A percentile compares a stretch with the other conserved stretches of the same genome.
These are phyloP conservation scores for Colletotrichum tanaceti DNA, from an alignment of 2,329 filamentous ascomycete genomes.

Conservation along the genomic window DNA sequence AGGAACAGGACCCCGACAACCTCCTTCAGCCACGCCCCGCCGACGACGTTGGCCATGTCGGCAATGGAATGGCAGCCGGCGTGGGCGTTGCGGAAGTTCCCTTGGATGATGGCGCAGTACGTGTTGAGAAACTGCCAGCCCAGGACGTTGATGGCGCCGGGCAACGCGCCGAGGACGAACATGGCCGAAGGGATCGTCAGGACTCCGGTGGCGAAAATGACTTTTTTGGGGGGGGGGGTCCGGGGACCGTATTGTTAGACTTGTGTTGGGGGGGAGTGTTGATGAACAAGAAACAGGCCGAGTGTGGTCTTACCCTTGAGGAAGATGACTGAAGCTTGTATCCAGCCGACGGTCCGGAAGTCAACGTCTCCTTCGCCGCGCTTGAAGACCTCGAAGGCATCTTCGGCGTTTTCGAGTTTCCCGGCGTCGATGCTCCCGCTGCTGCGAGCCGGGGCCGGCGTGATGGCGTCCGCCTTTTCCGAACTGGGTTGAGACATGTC, in stretches of 20 bases:
- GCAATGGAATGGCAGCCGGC: constrained; percentile 55
- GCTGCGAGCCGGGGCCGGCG: constrained; percentile 40
- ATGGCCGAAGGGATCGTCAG: constrained; percentile 56
- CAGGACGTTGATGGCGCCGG: constrained; percentile 56
- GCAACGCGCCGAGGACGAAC: constrained; percentile 56
- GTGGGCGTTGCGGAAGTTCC: constrained; percentile 54
- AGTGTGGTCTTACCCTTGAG: constrained; percentile 52
- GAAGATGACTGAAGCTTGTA: constrained; percentile 61
- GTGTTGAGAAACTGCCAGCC: constrained; percentile 56
- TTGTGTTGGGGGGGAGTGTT: no score
- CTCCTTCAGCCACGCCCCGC: constrained; percentile 63
- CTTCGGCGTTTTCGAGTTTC: constrained; percentile 44
- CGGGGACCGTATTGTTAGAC: neutral
- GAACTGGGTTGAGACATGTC: constrained; percentile 38
- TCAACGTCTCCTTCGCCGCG: constrained; percentile 56
- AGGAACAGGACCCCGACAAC: constrained; percentile 67
- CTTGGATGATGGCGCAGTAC: constrained; percentile 54
- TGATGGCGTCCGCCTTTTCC: constrained; percentile 43
- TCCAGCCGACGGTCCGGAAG: constrained; percentile 61
- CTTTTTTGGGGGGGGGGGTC: no score
- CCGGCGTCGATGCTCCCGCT: constrained; percentile 43
- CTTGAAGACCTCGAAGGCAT: constrained; percentile 58
- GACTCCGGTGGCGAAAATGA: constrained; percentile 58
- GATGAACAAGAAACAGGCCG: no score
- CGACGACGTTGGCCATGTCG: constrained; percentile 69